These are phyloP conservation scores for Pholiota adiposa DNA, from an alignment of 1,284 basidiomycete species.

Conservation along the genomic window DNA sequence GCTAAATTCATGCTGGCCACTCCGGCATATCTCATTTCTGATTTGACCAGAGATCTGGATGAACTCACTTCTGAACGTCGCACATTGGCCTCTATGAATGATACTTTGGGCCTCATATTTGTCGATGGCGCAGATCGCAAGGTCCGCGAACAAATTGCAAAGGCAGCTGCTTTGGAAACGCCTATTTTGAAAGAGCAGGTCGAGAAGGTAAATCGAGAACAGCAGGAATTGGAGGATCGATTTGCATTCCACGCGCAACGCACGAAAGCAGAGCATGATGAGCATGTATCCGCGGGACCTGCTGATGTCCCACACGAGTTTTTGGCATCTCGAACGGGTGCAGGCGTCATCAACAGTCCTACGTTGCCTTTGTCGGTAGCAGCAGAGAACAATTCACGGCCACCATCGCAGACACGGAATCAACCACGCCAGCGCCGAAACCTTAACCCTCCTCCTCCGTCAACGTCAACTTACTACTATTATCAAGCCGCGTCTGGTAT, in stretches of 20 bases:
- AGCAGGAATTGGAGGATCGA: conserved; percentile 57
- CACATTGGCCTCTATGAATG: conserved; percentile 64
- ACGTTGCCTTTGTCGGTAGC: conserved; percentile 19
- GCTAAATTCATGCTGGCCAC: conserved; percentile 97
- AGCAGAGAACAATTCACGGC: conserved; percentile 21
- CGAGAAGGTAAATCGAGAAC: conserved; percentile 63
- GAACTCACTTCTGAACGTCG: conserved; percentile 75
- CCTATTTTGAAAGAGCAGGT: conserved; percentile 57
- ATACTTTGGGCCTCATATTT: conserved; percentile 81
- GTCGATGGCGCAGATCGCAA: conserved; percentile 80
- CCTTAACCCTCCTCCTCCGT: conserved; percentile 80
- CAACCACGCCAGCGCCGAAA: conserved; percentile 67
- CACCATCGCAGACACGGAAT: conserved; percentile 35
- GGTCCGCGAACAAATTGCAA: conserved; percentile 77
- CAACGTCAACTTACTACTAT: conserved; percentile 88
- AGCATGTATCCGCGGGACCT: conserved; percentile 16
- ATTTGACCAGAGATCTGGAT: conserved; percentile 77
- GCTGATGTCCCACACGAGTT: conserved; percentile 54
- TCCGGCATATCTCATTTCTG: conserved; percentile 78
- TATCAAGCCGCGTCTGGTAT: conserved; percentile 95
- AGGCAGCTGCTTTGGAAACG: conserved; percentile 77
- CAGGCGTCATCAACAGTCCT: conserved; percentile 23
- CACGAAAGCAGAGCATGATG: conserved; percentile 39
- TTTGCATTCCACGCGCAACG: conserved; percentile 41
- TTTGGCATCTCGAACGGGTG: conserved; percentile 43